Evolutionary conservation across 306 rosid species (phyloP).

Genomic region (Dryas octopetala): DNA sequence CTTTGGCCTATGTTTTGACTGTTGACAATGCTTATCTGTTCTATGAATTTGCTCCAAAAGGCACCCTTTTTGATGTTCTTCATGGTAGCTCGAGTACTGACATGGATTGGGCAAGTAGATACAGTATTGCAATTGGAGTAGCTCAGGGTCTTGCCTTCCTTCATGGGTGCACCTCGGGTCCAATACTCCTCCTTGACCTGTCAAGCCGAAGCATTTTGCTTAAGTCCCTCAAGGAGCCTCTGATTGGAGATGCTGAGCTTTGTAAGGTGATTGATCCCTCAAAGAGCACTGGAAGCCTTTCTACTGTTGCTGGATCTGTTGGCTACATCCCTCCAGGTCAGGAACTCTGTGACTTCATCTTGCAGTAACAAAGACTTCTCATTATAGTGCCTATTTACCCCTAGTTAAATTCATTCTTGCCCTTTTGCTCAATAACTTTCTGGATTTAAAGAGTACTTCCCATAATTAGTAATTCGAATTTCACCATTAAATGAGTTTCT

Average conservation of each 20-base stretch:
- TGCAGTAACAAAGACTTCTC: background rate
- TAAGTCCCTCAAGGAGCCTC: constrained; percentile 91
- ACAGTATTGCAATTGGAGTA: constrained; percentile 82
- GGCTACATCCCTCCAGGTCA: constrained; percentile 98
- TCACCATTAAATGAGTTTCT: background rate
- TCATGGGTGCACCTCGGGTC: constrained; percentile 67
- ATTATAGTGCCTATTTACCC: background rate
- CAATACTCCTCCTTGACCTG: constrained; percentile 77
- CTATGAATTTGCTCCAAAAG: constrained; percentile 68
- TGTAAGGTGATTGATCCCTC: constrained; percentile 82
- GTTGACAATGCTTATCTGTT: constrained; percentile 61
- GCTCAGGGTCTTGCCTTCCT: constrained; percentile 94
- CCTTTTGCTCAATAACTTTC: background rate
- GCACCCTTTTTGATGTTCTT: constrained; percentile 70
- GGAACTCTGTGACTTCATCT: constrained; percentile 22
- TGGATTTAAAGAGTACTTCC: background rate
- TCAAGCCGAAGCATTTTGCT: constrained; percentile 79
- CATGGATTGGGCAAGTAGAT: constrained; percentile 88
- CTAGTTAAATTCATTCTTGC: background rate
- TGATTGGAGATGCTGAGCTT: constrained; percentile 87
- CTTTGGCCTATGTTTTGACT: constrained; percentile 71
- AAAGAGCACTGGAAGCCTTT: constrained; percentile 80
- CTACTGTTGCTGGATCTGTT: constrained; percentile 84
- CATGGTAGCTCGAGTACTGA: constrained; percentile 49
- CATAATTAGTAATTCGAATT: too few relatives aligned